Conservation (phyloP, 768 basidiomycete species). For the Coprinopsis strossmayeri region DNA sequence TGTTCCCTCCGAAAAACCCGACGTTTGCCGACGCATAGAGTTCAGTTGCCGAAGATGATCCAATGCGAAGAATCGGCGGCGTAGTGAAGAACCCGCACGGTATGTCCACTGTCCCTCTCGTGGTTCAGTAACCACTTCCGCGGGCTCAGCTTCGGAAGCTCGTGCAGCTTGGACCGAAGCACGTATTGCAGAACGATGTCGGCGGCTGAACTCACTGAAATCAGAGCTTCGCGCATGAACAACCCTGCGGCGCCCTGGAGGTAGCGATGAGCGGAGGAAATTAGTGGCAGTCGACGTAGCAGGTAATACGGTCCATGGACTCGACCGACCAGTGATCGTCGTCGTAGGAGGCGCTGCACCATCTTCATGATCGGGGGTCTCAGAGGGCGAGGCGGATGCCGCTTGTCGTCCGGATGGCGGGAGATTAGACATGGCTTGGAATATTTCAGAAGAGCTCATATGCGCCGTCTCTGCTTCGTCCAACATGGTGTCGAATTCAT, state of each 20-base stretch:
- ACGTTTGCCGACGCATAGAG: background rate
- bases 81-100: background rate
- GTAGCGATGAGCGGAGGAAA: conserved; percentile 47
- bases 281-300: conserved; percentile 15
- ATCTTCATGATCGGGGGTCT: background rate
- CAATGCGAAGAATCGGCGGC: background rate
- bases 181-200: conserved; percentile 40
- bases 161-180: background rate
- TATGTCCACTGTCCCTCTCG: background rate
- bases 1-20: background rate
- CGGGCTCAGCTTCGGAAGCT: background rate
- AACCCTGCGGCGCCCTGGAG: conserved; percentile 53
- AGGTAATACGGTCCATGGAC: conserved; percentile 27
- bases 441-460: conserved; percentile 53
- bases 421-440: conserved; percentile 40
- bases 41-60: background rate
- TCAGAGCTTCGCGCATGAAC: conserved; percentile 50
- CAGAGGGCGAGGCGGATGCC: background rate
- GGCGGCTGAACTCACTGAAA: conserved; percentile 67
- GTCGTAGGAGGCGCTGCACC: background rate
- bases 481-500: conserved; percentile 44
- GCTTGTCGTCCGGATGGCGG: background rate
- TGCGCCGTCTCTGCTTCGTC: conserved; percentile 45
- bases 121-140: background rate
- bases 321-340: background rate